Evolutionary conservation across 306 rosid genomes (phyloP), one percentile per base, ranked within the genome.

Genomic region (Dalbergia cultrata): DNA sequence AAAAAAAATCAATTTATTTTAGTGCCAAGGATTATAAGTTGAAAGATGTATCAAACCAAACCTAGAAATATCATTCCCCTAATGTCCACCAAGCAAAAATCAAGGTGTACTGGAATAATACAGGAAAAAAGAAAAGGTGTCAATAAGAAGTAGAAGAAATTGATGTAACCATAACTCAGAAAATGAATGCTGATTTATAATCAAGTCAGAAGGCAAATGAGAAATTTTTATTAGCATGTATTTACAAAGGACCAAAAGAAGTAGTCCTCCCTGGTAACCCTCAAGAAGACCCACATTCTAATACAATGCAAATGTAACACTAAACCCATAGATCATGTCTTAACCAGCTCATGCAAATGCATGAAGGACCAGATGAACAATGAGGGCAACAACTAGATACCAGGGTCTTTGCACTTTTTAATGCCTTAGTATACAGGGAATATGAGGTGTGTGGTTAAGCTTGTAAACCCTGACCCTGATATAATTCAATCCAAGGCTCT

Each of bases 201-300:
- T 22, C 62, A 86, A 82, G 84, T 65, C 60, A 79, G 75, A 57
- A 75, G 63, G 33, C 56, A 75, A 59, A 69, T 70, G 72, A 76
- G 26, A 75, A 66, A 37, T 11, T 74, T 83, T 84, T 84, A 81
- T 87, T 87, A 65, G 80, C 82, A 67, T 80, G 64, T 75, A 87
- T 87, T 57, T 85, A 82, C 90, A 87, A 72, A 82, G 86, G 62
- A 82, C 83, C 72, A 58, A 76, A 81, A 71, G 37, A 2, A 14
- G 6, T 54, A 41, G 57, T 65, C 82, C 78, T 19, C 31, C 31
- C 31, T 22, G 58, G 72, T 72, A 58, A 81, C 71, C 78, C 67
- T 75, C 31, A 69, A 34, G 75, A 73, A 61, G 12, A 50, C 60
- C 60, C 67, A 80, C 18, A 49, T 66, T 57, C 35, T 59, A 70